Base-by-base conservation (phyloP, 108 stramenopile species). In the Discostella pseudostelligera region DNA sequence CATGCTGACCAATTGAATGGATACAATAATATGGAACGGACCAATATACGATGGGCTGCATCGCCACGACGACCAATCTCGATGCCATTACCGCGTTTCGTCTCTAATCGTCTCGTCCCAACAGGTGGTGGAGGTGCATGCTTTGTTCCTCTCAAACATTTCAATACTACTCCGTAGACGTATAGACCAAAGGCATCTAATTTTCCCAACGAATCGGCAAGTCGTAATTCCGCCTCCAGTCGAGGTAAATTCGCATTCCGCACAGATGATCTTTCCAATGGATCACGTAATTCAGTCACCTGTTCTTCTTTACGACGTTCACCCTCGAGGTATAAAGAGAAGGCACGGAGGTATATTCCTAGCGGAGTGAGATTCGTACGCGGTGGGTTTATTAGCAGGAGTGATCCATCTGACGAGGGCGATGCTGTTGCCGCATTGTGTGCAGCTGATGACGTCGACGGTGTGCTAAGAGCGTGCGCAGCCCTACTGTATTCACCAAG, bases 1-100 rank as follows among this genome's bases (percentile, higher is more conserved):
- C 97, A 98, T 2, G 95, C 96, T 47, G 91, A 93, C 97, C 97
- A 98, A 76, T 96, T 96, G 74, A 65, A 85, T 8, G 96, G 97
- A 79, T 89, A 96, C 28, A 71, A 47, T 16, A 80, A 47, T 29
- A 96, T 56, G 53, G 93, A 86, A 43, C 87, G 80, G 36, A 84
- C 74, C 17, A 97, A 60, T 25, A 94, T 83, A 8, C 47, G 49
- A 46, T 85, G 83, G n/a, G 90, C 78, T 36, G 80, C 39, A 49
- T 75, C 62, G 8, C 35, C 51, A n/a, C 20, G 19, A 50, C 10
- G 36, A 39, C 25, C 60, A 1, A 21, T 26, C 37, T 45, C n/a
- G n/a, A n/a, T 39, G 0, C 10, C 21, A 1, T 43, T 37, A 13
- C 2, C 47, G 10, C 0, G 8, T 16, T 13, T 20, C 19, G 7